Base-by-base conservation (phyloP, 2,329 filamentous ascomycete genomes). In the Trichoderma atroviride region DNA sequence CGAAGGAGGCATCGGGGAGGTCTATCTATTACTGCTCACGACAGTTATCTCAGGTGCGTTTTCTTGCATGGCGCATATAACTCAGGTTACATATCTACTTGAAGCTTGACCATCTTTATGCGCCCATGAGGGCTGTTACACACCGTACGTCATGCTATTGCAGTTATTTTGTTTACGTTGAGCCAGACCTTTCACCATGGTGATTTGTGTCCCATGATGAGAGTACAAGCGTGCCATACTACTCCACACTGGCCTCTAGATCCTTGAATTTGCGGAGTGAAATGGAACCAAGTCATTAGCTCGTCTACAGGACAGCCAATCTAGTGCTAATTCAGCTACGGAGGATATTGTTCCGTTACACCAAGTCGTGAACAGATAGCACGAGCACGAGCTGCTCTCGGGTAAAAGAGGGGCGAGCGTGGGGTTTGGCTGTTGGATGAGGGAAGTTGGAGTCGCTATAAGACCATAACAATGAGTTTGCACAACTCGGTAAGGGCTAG, bases 361-460 rank as follows among this genome's bases (percentile, higher is more conserved):
- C 59, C 16, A 50, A 61, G 5, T 43, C 14, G 10, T 19, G 27
- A 50, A 24, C 9, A 50, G 22, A 35, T 35, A 14, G 47, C n/a
- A 35, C 33, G 33, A 50, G 47, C n/a, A 50, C n/a, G 11, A 50
- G 47, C 47, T 50, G 47, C 27, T 24, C 13, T 43, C 56, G 65
- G 65, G 47, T 60, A 60, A 68, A 61, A 68, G 65, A 66, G 63
- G 63, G 53, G 63, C 63, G 57, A 66, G 35, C 53, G 37, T 58
- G 53, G 53, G 52, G 62, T 57, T 66, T n/a, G 33, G 27, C 47
- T 50, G 10, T 50, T 13, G 43, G 19, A 24, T 3, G 19, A 1
- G 19, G 24, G 47, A 14, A 24, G 5, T 63, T 40, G 50, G 19
- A 37, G 29, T 29, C 60, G 35, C 31, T 31, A 27, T 24, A 35